Percentiles rank a stretch among this genome's conserved stretches.
These are phyloP conservation scores for Trichoderma sp. DNA, from an alignment of 2,329 filamentous ascomycete genomes.

Conservation along the genomic window DNA sequence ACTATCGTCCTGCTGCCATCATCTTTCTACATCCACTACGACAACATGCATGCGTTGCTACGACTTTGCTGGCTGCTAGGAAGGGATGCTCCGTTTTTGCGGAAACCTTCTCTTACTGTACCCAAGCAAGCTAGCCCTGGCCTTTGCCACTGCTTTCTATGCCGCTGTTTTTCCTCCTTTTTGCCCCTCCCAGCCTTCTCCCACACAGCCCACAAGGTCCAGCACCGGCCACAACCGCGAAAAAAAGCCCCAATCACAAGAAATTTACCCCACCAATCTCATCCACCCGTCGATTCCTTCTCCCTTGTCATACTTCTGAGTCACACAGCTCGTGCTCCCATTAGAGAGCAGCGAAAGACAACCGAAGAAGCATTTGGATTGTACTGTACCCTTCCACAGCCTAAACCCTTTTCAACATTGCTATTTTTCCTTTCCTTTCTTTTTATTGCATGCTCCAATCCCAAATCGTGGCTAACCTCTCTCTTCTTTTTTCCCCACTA, in stretches of 20 bases:
- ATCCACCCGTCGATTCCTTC: slow-evolving; percentile 21
- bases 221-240: slow-evolving; percentile 15
- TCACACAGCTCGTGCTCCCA: slow-evolving; percentile 12
- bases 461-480: slow-evolving; percentile 30
- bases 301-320: slow-evolving; percentile 23
- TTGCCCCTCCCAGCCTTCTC: slow-evolving; percentile 23
- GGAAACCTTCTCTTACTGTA: slow-evolving; percentile 3
- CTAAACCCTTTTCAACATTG: slow-evolving; percentile 16
- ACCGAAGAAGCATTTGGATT: slow-evolving; percentile 21
- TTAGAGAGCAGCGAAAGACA: slow-evolving; percentile 26
- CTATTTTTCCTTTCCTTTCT: neutral
- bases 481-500: slow-evolving; percentile 33
- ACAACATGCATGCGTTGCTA: neutral
- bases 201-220: slow-evolving; percentile 20
- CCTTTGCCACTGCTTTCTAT: neutral
- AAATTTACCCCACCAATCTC: slow-evolving; percentile 27
- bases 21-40: neutral
- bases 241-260: slow-evolving; percentile 25
- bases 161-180: neutral
- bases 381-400: slow-evolving; percentile 19
- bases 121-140: slow-evolving; percentile 24
- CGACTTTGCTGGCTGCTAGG: neutral
- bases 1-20: neutral
- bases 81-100: slow-evolving; percentile 12
- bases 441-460: neutral